A percentile compares a stretch with the other conserved stretches of the same genome.
Conservation (phyloP, 2,329 filamentous ascomycete genomes). For the Aureobasidium sp. region DNA sequence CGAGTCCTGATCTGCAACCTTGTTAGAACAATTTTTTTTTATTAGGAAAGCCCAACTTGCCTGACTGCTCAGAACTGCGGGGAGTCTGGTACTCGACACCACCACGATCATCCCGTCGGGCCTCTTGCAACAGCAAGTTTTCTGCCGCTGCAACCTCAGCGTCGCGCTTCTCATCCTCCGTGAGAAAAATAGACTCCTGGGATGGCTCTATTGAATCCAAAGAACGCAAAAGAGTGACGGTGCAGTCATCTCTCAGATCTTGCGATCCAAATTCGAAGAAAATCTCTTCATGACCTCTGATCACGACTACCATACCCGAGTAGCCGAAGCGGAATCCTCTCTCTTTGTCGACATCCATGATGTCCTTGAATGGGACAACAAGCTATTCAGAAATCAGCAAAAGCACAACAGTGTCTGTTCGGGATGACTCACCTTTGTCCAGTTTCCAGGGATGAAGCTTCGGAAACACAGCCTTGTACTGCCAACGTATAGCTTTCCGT, state of each 20-base stretch:
- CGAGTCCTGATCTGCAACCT: conserved; percentile 41
- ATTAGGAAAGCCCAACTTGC: not conserved
- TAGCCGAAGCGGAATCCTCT: conserved; percentile 92
- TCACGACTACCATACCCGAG: conserved; percentile 83
- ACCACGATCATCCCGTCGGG: conserved; percentile 47
- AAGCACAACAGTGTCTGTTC: not conserved
- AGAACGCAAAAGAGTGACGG: conserved; percentile 68
- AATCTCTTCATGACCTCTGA: conserved; percentile 87
- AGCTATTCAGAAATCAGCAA: conserved; percentile 36
- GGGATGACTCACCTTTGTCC: conserved; percentile 56
- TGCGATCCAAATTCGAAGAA: conserved; percentile 86
- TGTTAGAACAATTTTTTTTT: not conserved
- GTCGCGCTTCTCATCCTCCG: conserved; percentile 61
- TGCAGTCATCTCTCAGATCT: conserved; percentile 81
- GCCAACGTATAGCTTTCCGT: conserved; percentile 94
- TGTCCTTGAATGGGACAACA: conserved; percentile 81
- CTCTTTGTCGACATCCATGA: conserved; percentile 90
- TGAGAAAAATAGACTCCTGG: conserved; percentile 60
- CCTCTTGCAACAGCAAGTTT: conserved; percentile 65
- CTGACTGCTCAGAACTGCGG: conserved; percentile 21
- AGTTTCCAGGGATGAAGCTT: conserved; percentile 78
- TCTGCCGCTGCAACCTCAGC: conserved; percentile 73
- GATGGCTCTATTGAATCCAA: conserved; percentile 67
- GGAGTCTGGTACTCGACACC: conserved; percentile 34
- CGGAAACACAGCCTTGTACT: conserved; percentile 85